phyloP scores from a whole-genome alignment of 345 rosid genomes.

The Rhizophora apiculata region DNA sequence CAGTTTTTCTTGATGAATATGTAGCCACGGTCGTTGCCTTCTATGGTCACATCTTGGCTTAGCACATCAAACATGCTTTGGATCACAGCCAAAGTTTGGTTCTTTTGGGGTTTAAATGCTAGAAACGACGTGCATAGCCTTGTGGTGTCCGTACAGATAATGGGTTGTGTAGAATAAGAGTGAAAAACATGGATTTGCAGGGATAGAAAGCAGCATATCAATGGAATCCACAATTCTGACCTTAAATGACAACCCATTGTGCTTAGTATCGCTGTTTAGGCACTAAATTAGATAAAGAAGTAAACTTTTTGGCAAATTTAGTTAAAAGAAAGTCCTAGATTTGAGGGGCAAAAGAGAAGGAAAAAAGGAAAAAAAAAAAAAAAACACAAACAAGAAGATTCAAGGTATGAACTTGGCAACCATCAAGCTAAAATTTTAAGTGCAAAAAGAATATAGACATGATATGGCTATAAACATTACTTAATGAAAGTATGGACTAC shows the following conservation, averaged over 20 bases:
- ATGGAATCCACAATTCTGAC: conserved; percentile 24
- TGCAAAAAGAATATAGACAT: neutral
- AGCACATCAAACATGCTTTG: conserved; percentile 90
- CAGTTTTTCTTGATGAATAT: conserved; percentile 77
- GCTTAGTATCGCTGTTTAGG: neutral
- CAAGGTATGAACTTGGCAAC: neutral
- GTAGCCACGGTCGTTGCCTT: conserved; percentile 43
- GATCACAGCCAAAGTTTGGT: conserved; percentile 59
- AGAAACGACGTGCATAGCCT: conserved; percentile 81
- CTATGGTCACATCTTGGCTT: conserved; percentile 55
- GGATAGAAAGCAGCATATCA: conserved; percentile 22
- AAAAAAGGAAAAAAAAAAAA: neutral
- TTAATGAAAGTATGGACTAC: neutral
- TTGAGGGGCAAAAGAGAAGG: neutral
- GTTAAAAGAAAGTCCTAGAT: neutral
- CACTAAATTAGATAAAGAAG: neutral
- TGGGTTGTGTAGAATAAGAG: conserved; percentile 50
- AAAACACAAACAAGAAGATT: neutral
- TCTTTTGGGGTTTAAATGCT: conserved; percentile 65
- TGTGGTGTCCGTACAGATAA: conserved; percentile 79
- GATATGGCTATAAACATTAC: neutral
- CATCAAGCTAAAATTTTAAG: neutral
- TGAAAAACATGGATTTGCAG: conserved; percentile 13
- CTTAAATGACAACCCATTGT: conserved; percentile 35
- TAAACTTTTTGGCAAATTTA: neutral